Evolutionary conservation across 2,329 filamentous ascomycete genomes (phyloP).

Genomic region (Graphiopsis chlorocephala): DNA sequence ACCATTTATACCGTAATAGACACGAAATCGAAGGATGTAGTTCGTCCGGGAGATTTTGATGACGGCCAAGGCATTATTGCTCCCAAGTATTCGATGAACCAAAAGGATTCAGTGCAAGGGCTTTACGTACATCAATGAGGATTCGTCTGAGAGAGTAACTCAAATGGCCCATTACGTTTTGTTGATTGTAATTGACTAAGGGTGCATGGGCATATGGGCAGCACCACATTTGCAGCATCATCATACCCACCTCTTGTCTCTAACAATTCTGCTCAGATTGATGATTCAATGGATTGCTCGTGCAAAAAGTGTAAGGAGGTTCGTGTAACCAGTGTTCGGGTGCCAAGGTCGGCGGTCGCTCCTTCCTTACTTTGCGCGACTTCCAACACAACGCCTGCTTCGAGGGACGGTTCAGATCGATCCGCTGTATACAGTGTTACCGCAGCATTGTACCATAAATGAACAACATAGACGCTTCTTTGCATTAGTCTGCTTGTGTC

Average conservation of each 20-base stretch:
- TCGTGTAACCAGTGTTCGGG: not conserved
- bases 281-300: not conserved
- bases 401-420: not conserved
- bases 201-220: not conserved
- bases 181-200: not conserved
- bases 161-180: not conserved
- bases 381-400: not conserved
- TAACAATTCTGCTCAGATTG: not conserved
- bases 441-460: no score
- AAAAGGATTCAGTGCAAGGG: conserved; percentile 64
- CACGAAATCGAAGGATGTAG: not conserved
- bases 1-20: not conserved
- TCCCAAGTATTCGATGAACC: not conserved
- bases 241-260: not conserved
- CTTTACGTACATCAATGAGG: conserved; percentile 67
- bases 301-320: not conserved
- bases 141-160: not conserved
- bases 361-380: not conserved
- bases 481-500: no score
- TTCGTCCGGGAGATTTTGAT: not conserved
- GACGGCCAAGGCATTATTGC: not conserved
- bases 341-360: not conserved
- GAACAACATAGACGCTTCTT: no score
- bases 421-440: not conserved
- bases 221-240: not conserved